phyloP scores from a whole-genome alignment of 768 basidiomycete species.

The Lactarius sp. region DNA sequence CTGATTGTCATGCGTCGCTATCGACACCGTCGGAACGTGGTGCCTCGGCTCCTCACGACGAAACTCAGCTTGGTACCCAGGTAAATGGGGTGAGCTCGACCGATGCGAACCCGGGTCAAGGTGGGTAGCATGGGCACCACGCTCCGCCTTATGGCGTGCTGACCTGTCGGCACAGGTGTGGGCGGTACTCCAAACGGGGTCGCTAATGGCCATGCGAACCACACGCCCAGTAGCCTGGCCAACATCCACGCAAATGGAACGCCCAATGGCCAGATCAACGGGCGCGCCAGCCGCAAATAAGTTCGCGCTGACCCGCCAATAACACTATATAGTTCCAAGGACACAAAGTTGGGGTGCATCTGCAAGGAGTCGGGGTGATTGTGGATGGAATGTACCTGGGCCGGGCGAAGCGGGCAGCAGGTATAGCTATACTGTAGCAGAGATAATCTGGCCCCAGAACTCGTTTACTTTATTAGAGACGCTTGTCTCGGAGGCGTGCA shows the following conservation, averaged over 20 bases:
- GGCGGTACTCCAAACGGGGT: neutral
- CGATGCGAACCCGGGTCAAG: conserved; percentile 3
- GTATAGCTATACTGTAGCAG: neutral
- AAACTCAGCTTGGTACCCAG: conserved; percentile 1
- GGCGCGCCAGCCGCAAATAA: conserved; percentile 10
- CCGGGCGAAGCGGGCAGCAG: neutral
- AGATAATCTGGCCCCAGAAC: neutral
- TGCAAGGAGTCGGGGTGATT: neutral
- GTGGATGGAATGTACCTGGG: neutral
- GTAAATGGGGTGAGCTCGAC: neutral
- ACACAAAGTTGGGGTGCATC: neutral
- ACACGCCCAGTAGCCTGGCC: neutral
- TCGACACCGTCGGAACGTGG: neutral
- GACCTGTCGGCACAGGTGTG: conserved; percentile 1
- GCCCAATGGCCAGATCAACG: conserved; percentile 3
- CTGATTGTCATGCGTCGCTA: neutral
- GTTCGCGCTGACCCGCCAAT: neutral
- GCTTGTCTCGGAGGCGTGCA: neutral
- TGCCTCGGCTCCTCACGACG: neutral
- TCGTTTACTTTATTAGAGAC: neutral
- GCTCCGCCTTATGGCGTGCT: conserved; percentile 3
- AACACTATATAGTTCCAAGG: neutral
- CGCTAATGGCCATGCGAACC: neutral
- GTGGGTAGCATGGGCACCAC: conserved; percentile 11
- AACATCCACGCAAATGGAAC: conserved; percentile 1